Evolutionary conservation across 805 yeast species (phyloP).

Genomic region (Suhomyces kilbournensis): DNA sequence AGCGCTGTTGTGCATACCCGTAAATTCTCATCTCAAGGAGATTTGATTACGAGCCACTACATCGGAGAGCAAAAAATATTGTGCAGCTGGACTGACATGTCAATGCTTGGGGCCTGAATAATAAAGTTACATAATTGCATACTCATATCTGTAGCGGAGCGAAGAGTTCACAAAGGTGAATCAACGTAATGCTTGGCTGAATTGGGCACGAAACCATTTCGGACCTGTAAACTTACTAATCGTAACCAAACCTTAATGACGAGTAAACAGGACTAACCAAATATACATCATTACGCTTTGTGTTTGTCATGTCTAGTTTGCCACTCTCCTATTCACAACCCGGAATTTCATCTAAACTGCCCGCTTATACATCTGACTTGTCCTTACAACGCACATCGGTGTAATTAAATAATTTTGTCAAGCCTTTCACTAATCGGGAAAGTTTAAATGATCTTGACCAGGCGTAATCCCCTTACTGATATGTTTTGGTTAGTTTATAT

Average conservation of each 20-base stretch:
- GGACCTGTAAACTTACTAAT: background rate
- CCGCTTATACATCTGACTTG: background rate
- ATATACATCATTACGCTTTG: background rate
- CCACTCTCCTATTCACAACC: background rate
- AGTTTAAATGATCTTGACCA: conserved; percentile 4
- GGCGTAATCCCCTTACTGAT: conserved; percentile 1
- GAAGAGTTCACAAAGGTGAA: background rate
- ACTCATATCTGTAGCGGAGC: background rate
- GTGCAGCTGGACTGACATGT: background rate
- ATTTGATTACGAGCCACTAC: background rate
- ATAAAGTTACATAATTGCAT: background rate
- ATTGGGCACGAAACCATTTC: background rate
- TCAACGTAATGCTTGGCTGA: background rate
- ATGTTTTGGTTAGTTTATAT: background rate
- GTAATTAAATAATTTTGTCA: conserved; percentile 1
- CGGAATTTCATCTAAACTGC: background rate
- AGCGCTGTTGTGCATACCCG: background rate
- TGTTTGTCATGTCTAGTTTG: background rate
- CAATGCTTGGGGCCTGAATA: background rate
- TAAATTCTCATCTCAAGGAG: background rate
- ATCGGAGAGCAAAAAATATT: background rate
- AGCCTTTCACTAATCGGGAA: conserved; percentile 5
- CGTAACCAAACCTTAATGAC: background rate
- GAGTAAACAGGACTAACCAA: background rate
- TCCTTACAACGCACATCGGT: background rate